Percentiles rank a stretch among this genome's conserved stretches.
Evolutionary conservation across 441 rosid species (phyloP).

Genomic region (Euphorbia schlechtendalii): DNA sequence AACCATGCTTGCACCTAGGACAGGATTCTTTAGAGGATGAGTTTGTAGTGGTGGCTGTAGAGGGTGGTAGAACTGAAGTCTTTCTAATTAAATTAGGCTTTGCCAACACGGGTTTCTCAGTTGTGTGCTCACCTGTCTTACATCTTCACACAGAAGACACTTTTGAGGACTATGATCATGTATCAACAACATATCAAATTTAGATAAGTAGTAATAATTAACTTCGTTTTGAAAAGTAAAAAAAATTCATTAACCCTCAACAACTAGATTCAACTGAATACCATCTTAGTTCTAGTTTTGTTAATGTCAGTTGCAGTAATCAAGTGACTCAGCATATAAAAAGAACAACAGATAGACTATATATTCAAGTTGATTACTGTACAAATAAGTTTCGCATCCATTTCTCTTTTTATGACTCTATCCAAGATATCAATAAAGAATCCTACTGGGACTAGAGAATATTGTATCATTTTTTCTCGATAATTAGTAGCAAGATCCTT

Average conservation of each 20-base stretch:
- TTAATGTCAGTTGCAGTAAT: too few relatives aligned
- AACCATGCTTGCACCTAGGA: constrained; percentile 84
- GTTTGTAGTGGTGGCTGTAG: constrained; percentile 29
- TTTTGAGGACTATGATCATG: constrained; percentile 12
- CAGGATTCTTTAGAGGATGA: constrained; percentile 56
- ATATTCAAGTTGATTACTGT: too few relatives aligned
- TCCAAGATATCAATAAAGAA: background rate
- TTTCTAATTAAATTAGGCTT: constrained; percentile 36
- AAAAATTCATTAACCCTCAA: background rate
- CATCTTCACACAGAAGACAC: constrained; percentile 50
- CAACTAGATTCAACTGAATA: background rate
- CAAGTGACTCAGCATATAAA: background rate
- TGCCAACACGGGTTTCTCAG: constrained; percentile 66
- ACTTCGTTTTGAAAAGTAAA: background rate
- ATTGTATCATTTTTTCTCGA: background rate
- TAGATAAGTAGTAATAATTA: background rate
- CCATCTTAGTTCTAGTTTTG: background rate
- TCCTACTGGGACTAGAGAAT: background rate
- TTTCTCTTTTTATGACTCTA: background rate
- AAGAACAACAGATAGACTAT: background rate
- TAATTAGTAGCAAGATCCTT: background rate
- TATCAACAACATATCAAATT: too few relatives aligned
- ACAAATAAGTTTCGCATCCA: constrained; percentile 2
- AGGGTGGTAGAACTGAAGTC: constrained; percentile 28
- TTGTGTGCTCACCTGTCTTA: constrained; percentile 87